Percentiles rank a stretch among this genome's conserved stretches.
These are phyloP conservation scores for Pelargonium nanum DNA, from an alignment of 345 rosid species.

Conservation along the genomic window DNA sequence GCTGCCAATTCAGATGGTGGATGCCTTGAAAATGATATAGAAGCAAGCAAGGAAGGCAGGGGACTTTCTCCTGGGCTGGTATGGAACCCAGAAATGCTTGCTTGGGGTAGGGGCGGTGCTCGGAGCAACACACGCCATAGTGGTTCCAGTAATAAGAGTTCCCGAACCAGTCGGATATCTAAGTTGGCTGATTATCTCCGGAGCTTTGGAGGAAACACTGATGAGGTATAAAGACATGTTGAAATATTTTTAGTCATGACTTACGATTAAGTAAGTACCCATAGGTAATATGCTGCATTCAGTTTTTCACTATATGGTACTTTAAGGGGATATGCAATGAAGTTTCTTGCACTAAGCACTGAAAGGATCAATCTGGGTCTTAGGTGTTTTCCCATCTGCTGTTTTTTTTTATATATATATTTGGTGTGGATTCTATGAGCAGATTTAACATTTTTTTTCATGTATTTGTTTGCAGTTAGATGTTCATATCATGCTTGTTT, in stretches of 20 bases:
- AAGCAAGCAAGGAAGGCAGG: conserved; percentile 41
- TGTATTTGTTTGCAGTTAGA: conserved; percentile 38
- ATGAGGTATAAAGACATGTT: conserved; percentile 41
- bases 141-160: conserved; percentile 39
- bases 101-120: conserved; percentile 89
- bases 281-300: not conserved
- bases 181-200: conserved; percentile 65
- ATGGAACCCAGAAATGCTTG: conserved; percentile 65
- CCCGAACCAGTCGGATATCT: conserved; percentile 53
- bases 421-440: not conserved
- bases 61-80: conserved; percentile 64
- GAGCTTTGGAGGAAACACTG: conserved; percentile 41
- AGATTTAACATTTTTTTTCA: not conserved
- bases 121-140: conserved; percentile 86
- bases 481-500: conserved; percentile 67
- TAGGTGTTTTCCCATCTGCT: not conserved
- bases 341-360: too few relatives aligned
- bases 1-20: conserved; percentile 40
- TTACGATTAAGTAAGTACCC: not conserved
- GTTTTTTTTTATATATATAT: conserved; percentile 1
- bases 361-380: too few relatives aligned
- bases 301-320: too few relatives aligned
- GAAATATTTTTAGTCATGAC: too few relatives aligned
- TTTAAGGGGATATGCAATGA: too few relatives aligned
- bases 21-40: conserved; percentile 39